Percentiles rank a stretch among this genome's conserved stretches.
These are phyloP conservation scores for Pseudocercospora musae DNA, from an alignment of 2,329 filamentous ascomycete species.

Conservation along the genomic window DNA sequence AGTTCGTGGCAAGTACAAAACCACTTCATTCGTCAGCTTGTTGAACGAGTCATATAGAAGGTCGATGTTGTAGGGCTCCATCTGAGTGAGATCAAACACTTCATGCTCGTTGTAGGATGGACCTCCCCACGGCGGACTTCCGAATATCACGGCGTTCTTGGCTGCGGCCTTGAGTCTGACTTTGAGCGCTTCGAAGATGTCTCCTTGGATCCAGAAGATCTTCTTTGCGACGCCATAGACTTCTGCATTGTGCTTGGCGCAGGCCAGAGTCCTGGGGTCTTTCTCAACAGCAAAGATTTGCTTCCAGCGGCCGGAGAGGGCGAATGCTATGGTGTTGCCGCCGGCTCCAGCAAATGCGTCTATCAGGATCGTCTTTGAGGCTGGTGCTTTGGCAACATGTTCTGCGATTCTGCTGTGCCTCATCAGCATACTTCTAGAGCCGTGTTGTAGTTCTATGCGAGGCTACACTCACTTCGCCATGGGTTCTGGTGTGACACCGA, in stretches of 20 bases:
- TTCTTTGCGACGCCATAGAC: slow-evolving; percentile 75
- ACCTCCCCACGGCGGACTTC: slow-evolving; percentile 71
- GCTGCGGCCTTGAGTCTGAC: slow-evolving; percentile 48
- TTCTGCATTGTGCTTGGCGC: slow-evolving; percentile 86
- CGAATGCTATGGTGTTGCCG: slow-evolving; percentile 94
- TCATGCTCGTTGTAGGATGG: slow-evolving; percentile 62
- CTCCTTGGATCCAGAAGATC: slow-evolving; percentile 82
- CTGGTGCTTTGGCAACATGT: slow-evolving; percentile 60
- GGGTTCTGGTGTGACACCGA: slow-evolving; percentile 90
- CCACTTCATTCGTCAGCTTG: slow-evolving; percentile 52
- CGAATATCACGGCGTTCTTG: slow-evolving; percentile 61
- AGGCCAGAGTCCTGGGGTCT: slow-evolving; percentile 73
- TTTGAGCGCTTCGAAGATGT: slow-evolving; percentile 74
- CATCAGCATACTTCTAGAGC: neutral
- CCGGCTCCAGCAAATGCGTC: slow-evolving; percentile 91
- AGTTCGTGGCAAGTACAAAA: slow-evolving; percentile 80
- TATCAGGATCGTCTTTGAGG: slow-evolving; percentile 64
- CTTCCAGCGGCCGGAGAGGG: slow-evolving; percentile 72
- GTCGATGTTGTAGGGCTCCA: slow-evolving; percentile 79
- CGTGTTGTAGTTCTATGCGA: slow-evolving; percentile 1
- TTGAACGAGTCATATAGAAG: slow-evolving; percentile 62
- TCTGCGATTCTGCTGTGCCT: slow-evolving; percentile 69
- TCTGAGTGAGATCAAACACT: slow-evolving; percentile 77
- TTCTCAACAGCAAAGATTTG: slow-evolving; percentile 86
- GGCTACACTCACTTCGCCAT: slow-evolving; percentile 68